phyloP scores from a whole-genome alignment of 202 grass and related monocot genomes.

The Zoysia matrella region DNA sequence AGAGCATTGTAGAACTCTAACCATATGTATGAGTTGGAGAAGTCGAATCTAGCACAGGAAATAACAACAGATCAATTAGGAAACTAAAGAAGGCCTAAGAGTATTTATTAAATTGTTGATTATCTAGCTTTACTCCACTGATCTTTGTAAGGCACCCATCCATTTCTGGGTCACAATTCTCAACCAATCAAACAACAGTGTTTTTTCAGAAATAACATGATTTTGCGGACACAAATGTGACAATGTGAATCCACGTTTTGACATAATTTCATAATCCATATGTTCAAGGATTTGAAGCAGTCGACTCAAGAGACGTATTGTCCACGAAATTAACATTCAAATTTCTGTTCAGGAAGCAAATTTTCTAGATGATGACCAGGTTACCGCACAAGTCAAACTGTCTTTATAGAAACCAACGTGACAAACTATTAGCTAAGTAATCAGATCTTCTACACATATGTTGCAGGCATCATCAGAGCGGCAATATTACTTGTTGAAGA shows the following conservation, averaged over 20 bases:
- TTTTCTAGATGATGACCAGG: not conserved
- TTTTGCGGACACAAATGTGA: too few relatives aligned
- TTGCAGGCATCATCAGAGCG: not conserved
- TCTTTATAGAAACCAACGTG: not conserved
- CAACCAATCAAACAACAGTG: too few relatives aligned
- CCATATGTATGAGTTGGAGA: slow-evolving; percentile 96
- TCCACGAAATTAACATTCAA: not conserved
- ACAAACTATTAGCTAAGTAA: not conserved
- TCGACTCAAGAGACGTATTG: too few relatives aligned
- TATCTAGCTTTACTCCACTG: too few relatives aligned
- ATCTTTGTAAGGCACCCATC: too few relatives aligned
- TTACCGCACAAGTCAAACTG: not conserved
- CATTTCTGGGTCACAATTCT: too few relatives aligned
- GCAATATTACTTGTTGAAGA: slow-evolving; percentile 86
- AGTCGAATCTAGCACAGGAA: slow-evolving; percentile 68
- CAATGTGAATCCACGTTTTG: too few relatives aligned
- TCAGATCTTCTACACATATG: slow-evolving; percentile 24
- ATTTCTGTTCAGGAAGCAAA: not conserved
- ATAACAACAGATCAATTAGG: slow-evolving; percentile 7
- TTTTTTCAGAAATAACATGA: too few relatives aligned
- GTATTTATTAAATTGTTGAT: too few relatives aligned
- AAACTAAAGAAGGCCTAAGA: too few relatives aligned
- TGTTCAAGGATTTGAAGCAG: too few relatives aligned
- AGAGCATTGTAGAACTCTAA: slow-evolving; percentile 55
- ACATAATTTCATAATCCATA: too few relatives aligned